A percentile compares a stretch with the other conserved stretches of the same genome.
phyloP scores from a whole-genome alignment of 2,329 filamentous ascomycete species.

The Xylaria sp. region DNA sequence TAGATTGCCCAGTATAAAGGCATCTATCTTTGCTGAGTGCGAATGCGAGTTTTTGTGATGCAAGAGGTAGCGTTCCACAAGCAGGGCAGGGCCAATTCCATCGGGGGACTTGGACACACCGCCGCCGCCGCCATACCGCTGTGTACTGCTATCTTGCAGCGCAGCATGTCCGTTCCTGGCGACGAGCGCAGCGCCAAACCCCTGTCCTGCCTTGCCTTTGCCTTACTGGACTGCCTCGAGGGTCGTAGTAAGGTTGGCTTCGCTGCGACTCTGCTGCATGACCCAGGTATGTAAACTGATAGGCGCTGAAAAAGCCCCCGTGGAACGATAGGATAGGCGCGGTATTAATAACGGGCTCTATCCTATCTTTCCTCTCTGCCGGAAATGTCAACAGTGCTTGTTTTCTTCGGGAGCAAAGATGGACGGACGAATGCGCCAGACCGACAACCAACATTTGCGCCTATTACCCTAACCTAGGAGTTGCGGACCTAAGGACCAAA shows the following conservation, averaged over 20 bases:
- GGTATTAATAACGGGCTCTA: constrained; percentile 34
- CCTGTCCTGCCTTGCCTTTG: constrained; percentile 28
- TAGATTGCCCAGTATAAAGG: neutral
- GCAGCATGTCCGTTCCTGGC: constrained; percentile 22
- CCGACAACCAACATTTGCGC: constrained; percentile 1
- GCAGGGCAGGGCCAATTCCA: neutral
- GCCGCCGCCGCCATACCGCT: constrained; percentile 13
- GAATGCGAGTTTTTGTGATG: neutral
- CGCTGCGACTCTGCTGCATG: constrained; percentile 34
- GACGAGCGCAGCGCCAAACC: neutral
- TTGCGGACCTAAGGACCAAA: neutral
- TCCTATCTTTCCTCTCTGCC: constrained; percentile 30
- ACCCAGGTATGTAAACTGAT: constrained; percentile 6
- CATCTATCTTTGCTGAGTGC: neutral
- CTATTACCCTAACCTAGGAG: neutral
- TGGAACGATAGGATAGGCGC: constrained; percentile 12
- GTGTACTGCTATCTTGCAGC: constrained; percentile 11
- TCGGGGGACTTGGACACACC: constrained; percentile 11
- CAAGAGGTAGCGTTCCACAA: neutral
- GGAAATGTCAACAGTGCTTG: constrained; percentile 4
- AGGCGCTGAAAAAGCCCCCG: constrained; percentile 27
- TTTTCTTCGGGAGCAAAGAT: constrained; percentile 5
- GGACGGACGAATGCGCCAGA: neutral
- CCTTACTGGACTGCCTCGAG: constrained; percentile 31
- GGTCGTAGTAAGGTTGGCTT: constrained; percentile 22